These are phyloP conservation scores for Pseudomassariella vexata DNA, from an alignment of 2,329 filamentous ascomycete species.

Conservation along the genomic window DNA sequence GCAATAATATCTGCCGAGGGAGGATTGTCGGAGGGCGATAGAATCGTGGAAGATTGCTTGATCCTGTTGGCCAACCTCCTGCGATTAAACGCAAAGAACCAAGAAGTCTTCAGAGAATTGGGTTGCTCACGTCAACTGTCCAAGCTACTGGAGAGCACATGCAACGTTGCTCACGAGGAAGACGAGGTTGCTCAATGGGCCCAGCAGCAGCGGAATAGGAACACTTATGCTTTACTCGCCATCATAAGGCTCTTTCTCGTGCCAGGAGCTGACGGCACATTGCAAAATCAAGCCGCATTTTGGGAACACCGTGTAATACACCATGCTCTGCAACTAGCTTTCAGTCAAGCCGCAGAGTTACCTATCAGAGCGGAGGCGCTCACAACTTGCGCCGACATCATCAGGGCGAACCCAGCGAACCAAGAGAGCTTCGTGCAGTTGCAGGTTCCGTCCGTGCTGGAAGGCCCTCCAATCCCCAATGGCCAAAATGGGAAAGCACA, in stretches of 20 bases:
- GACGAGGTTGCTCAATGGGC: conserved; percentile 68
- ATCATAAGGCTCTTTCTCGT: conserved; percentile 83
- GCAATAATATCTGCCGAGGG: conserved; percentile 77
- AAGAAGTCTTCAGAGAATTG: conserved; percentile 88
- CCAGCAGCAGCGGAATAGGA: conserved; percentile 75
- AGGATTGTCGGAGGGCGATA: conserved; percentile 72
- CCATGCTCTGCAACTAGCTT: conserved; percentile 76
- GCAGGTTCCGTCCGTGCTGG: conserved; percentile 61
- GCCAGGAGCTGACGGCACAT: conserved; percentile 71
- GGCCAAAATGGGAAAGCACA: conserved; percentile 38
- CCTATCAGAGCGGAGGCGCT: conserved; percentile 84
- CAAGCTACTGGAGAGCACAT: conserved; percentile 58
- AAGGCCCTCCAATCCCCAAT: conserved; percentile 26
- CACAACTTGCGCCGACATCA: conserved; percentile 79
- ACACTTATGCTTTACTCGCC: conserved; percentile 82
- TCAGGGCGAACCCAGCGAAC: conserved; percentile 70
- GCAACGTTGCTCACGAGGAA: conserved; percentile 46
- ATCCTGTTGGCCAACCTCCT: conserved; percentile 87
- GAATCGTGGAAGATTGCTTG: conserved; percentile 87
- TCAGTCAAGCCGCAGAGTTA: conserved; percentile 64
- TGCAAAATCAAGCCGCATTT: conserved; percentile 79
- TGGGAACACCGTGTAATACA: conserved; percentile 77
- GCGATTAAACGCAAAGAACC: conserved; percentile 82
- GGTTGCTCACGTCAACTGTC: conserved; percentile 72
- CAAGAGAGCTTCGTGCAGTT: conserved; percentile 89